Evolutionary conservation across 163 green algal genomes (phyloP), one percentile per base, ranked within the genome.

Genomic region (Scenedesmus sp.): DNA sequence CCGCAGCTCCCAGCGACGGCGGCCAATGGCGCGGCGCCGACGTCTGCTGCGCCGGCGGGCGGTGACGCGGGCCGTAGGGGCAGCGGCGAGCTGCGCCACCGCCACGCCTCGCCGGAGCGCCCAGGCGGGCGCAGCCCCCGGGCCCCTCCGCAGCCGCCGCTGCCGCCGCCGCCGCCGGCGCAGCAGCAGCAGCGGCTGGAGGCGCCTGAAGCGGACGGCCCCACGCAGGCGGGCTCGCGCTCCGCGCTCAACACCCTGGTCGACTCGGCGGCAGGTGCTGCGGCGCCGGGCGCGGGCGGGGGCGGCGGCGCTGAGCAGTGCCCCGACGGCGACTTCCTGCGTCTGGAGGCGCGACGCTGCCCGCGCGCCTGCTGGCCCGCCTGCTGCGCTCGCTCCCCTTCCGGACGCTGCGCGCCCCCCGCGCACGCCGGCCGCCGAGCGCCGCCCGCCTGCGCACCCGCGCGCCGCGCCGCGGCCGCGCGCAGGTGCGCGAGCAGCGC

Each of bases 401-500:
- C 6, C 50, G 26, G 9, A 22, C 48, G 18, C 48, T 20, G 22
- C 48, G 20, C 48, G 18, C 48, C 48, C 11, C 11, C 45, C 45
- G 13, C 20, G 20, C 26, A 24, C 29, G 26, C 2, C 44, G 26
- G 6, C 64, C 36, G 17, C 36, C 34, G 14, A 20, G n/a, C n/a
- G 28, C 57, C 47, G 50, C 6, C n/a, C 7, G n/a, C 20, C 10
- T 15, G 50, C 50, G 20, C 9, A 5, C 6, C 4, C 9, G 26
- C 20, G 31, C 14, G n/a, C 4, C 31, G 53, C 18, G 33, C 33
- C 33, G 17, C 9, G 11, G 5, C 50, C 10, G 24, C 33, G 33
- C 71, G 36, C 74, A 89, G 44, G 91, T 95, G 29, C 48, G 78
- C 24, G 93, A 97, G 86, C 93, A 96, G 83, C 89, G 93, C 24